Evolutionary conservation across 495 filamentous ascomycete genomes (phyloP).

Genomic region (Tirmania nivea): DNA sequence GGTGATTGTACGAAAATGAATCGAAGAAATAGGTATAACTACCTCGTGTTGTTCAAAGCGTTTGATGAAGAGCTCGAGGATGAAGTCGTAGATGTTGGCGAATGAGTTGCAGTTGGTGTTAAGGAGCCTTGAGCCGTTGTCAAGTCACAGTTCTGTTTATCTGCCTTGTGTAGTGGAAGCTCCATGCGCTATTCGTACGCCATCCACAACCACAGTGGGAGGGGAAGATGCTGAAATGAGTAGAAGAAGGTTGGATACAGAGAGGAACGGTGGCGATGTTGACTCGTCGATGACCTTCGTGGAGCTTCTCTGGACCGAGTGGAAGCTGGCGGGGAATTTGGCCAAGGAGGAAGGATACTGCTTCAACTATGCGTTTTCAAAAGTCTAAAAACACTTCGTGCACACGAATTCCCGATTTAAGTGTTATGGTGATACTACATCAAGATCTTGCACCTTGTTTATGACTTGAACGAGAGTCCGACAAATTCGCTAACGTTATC

Average conservation of each 20-base stretch:
- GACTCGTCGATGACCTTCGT: too few relatives aligned
- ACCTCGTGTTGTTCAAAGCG: slow-evolving; percentile 4
- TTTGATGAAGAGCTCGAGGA: background rate
- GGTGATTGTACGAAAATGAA: slow-evolving; percentile 4
- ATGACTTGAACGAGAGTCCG: too few relatives aligned
- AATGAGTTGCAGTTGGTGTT: background rate
- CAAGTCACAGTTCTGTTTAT: background rate
- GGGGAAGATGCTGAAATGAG: background rate
- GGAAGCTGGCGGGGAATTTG: too few relatives aligned
- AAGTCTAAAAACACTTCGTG: too few relatives aligned
- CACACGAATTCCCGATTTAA: too few relatives aligned
- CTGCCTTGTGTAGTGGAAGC: background rate
- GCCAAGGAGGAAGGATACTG: too few relatives aligned
- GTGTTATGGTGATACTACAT: too few relatives aligned
- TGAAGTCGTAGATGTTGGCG: background rate
- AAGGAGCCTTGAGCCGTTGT: background rate
- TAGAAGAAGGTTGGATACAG: background rate
- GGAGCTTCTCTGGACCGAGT: too few relatives aligned
- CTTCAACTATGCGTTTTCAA: too few relatives aligned
- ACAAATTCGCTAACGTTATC: too few relatives aligned
- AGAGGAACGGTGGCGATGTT: too few relatives aligned
- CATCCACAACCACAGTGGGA: background rate
- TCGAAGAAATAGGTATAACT: slow-evolving; percentile 17
- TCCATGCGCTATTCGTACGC: background rate
- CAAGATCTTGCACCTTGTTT: too few relatives aligned